A percentile compares a stretch with the other conserved stretches of the same genome.
Evolutionary conservation across 208 protist species (phyloP).

Genomic region (Endotrypanum monterogeii): DNA sequence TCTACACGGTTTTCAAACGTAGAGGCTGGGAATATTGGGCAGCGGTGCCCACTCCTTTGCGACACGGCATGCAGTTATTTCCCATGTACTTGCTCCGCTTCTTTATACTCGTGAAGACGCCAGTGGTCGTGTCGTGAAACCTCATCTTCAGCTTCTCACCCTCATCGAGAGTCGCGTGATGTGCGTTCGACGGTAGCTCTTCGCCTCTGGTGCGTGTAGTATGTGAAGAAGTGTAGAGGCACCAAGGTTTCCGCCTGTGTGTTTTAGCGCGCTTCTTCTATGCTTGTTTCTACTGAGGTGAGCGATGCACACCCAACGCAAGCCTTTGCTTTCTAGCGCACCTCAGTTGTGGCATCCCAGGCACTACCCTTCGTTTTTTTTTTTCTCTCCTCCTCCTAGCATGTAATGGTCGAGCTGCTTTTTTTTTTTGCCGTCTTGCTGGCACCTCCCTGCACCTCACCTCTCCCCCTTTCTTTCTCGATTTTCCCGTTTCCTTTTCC

Average conservation of each 20-base stretch:
- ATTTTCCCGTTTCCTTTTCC: background rate
- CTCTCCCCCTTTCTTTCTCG: background rate
- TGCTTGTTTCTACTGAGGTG: background rate
- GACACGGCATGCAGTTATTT: background rate
- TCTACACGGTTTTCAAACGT: background rate
- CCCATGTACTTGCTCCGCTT: background rate
- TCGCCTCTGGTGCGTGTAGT: background rate
- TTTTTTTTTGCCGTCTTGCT: constrained; percentile 9
- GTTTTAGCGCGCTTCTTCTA: background rate
- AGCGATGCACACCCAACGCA: background rate
- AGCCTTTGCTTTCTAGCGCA: background rate
- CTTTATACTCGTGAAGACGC: background rate
- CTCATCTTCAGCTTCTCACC: background rate
- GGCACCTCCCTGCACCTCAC: background rate
- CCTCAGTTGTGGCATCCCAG: background rate
- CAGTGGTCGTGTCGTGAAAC: background rate
- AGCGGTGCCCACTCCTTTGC: background rate
- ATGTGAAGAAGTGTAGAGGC: background rate
- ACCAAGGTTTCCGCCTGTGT: background rate
- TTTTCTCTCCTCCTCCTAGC: no score
- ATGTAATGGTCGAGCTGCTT: background rate
- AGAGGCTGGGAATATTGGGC: background rate
- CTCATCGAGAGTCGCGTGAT: background rate
- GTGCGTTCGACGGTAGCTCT: background rate
- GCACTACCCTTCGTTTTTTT: background rate